These are phyloP conservation scores for Arthrobotrys musiformis DNA, from an alignment of 2,329 filamentous ascomycete genomes.

Conservation along the genomic window DNA sequence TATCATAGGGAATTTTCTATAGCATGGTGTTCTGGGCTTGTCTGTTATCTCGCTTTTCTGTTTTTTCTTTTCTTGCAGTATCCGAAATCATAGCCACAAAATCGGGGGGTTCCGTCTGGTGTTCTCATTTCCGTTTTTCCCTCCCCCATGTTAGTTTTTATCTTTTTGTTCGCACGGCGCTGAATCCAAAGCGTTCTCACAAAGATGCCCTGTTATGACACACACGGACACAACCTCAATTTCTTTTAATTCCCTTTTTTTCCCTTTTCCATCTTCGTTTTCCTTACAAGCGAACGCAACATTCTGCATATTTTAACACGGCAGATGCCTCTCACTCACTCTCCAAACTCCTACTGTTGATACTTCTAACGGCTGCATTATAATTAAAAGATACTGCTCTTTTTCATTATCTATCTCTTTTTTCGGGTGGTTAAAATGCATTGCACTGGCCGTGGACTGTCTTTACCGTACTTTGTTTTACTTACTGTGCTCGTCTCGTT, in stretches of 20 bases:
- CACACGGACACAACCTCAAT: background rate
- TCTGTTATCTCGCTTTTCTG: background rate
- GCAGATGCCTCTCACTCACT: background rate
- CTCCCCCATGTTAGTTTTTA: background rate
- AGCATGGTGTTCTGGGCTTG: conserved; percentile 51
- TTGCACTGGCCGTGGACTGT: conserved; percentile 30
- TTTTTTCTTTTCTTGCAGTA: conserved; percentile 1
- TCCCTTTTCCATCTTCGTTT: background rate
- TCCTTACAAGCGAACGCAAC: conserved; percentile 4
- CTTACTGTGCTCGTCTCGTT: background rate
- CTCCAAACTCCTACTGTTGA: background rate
- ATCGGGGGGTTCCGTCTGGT: conserved; percentile 7
- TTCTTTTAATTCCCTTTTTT: conserved; percentile 12
- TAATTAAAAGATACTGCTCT: background rate
- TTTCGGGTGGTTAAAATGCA: conserved; percentile 5
- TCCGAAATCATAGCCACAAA: conserved; percentile 29
- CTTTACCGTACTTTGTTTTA: conserved; percentile 18
- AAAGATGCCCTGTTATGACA: conserved; percentile 44
- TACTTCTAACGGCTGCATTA: background rate
- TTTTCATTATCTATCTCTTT: background rate
- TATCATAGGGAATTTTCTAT: conserved; percentile 31
- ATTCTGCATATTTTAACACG: background rate
- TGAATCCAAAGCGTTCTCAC: conserved; percentile 10
- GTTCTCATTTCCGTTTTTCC: background rate
- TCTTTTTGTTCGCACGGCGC: background rate